Evolutionary conservation across 768 basidiomycete genomes (phyloP).

Genomic region (Lactifluus piperatus): DNA sequence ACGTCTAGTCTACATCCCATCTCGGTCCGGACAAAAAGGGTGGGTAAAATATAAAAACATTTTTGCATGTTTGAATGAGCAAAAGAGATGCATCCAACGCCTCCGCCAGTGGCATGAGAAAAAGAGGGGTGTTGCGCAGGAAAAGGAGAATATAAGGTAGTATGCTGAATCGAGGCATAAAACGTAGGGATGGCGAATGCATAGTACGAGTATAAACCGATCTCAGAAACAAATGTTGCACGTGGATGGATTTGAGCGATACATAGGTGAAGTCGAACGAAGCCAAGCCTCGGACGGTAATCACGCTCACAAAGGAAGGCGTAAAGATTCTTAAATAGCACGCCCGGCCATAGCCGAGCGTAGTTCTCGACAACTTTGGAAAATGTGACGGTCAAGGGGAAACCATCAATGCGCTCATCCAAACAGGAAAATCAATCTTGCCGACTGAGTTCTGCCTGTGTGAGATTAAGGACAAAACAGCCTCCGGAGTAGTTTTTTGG

Average conservation of each 20-base stretch:
- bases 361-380: background rate
- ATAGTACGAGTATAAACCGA: background rate
- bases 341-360: background rate
- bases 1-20: background rate
- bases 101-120: background rate
- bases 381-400: background rate
- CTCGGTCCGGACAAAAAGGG: background rate
- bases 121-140: background rate
- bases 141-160: background rate
- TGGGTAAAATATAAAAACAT: background rate
- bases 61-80: too few relatives aligned
- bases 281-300: background rate
- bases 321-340: background rate
- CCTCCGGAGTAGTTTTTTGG: slow-evolving; percentile 61
- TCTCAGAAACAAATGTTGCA: background rate
- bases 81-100: background rate
- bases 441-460: slow-evolving; percentile 74
- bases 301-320: background rate
- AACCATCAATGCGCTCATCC: too few relatives aligned
- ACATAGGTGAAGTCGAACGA: background rate
- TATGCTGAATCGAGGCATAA: background rate
- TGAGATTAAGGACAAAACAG: slow-evolving; percentile 66
- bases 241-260: background rate
- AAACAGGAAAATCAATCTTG: slow-evolving; percentile 36
- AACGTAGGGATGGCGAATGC: background rate